Conservation (phyloP, 2,329 filamentous ascomycete species). For the Colletotrichum sp. region DNA sequence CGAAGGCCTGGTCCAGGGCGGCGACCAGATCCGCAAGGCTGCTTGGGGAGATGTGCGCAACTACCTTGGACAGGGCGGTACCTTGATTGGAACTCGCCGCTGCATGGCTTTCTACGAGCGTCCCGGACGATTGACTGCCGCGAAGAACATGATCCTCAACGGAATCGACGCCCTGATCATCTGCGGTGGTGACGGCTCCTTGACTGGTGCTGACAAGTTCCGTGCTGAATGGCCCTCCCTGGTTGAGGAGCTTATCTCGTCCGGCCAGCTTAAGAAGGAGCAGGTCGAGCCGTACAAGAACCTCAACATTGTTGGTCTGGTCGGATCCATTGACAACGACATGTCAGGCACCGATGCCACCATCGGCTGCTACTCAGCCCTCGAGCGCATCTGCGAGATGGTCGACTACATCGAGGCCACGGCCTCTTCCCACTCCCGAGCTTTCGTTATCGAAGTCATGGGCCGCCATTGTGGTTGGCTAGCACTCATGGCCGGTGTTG, state of each 20-base stretch:
- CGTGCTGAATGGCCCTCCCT: constrained; percentile 90
- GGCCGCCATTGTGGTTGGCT: constrained; percentile 97
- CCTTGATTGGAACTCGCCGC: constrained; percentile 92
- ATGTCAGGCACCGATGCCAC: constrained; percentile 97
- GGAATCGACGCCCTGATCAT: constrained; percentile 97
- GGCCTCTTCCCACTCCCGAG: constrained; percentile 89
- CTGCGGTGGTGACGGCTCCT: constrained; percentile 93
- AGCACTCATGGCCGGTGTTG: constrained; percentile 93
- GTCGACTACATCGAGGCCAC: constrained; percentile 98
- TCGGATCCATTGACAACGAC: constrained; percentile 98
- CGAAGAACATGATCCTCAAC: constrained; percentile 91
- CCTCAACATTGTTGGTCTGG: constrained; percentile 94
- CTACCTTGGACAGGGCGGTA: constrained; percentile 92
- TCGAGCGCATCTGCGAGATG: constrained; percentile 91
- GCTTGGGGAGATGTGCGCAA: constrained; percentile 93
- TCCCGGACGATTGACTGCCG: constrained; percentile 79
- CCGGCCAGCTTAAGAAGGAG: constrained; percentile 70
- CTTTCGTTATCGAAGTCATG: constrained; percentile 99
- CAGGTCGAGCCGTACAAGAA: constrained; percentile 80
- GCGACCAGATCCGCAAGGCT: constrained; percentile 86
- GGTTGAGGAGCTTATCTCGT: constrained; percentile 81
- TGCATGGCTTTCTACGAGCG: constrained; percentile 94
- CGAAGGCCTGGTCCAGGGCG: constrained; percentile 90
- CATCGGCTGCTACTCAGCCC: constrained; percentile 94
- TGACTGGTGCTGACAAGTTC: constrained; percentile 95